These are phyloP conservation scores for Ascomycota sp. DNA, from an alignment of 2,329 filamentous ascomycete genomes.

Conservation along the genomic window DNA sequence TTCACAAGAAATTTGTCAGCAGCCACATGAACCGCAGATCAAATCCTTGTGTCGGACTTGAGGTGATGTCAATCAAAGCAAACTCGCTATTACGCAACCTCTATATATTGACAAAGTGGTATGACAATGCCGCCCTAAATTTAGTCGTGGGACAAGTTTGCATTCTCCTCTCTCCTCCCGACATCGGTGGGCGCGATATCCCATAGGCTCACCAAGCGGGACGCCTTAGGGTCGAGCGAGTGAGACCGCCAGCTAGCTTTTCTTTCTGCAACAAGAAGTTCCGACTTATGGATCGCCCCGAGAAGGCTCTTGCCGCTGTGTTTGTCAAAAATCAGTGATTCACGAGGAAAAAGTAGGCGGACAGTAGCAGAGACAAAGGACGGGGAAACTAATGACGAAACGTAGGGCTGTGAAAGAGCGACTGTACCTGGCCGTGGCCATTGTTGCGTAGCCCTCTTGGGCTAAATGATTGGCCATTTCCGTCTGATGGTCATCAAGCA, in stretches of 20 bases:
- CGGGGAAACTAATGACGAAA: neutral
- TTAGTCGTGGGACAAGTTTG: slow-evolving; percentile 19
- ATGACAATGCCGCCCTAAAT: no score
- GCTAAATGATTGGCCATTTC: slow-evolving; percentile 64
- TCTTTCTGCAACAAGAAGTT: slow-evolving; percentile 14
- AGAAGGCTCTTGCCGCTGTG: slow-evolving; percentile 12
- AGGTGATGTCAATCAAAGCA: no score
- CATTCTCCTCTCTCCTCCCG: slow-evolving; percentile 12
- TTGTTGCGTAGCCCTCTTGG: slow-evolving; percentile 52
- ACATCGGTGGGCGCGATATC: slow-evolving; percentile 13
- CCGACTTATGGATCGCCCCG: slow-evolving; percentile 15
- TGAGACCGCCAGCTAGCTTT: slow-evolving; percentile 14
- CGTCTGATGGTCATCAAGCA: slow-evolving; percentile 78
- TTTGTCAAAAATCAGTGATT: neutral
- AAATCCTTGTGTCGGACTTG: no score
- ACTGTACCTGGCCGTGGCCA: slow-evolving; percentile 41
- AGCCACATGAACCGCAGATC: no score
- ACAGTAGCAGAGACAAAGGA: neutral
- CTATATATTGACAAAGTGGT: no score
- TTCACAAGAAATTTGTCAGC: no score
- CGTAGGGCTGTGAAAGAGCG: neutral
- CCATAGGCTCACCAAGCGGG: slow-evolving; percentile 11
- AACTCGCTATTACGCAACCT: no score
- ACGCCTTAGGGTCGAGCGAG: slow-evolving; percentile 3
- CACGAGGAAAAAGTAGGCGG: no score